Base-by-base conservation (phyloP, 1,284 basidiomycete genomes). In the Volvariella surrecta region DNA sequence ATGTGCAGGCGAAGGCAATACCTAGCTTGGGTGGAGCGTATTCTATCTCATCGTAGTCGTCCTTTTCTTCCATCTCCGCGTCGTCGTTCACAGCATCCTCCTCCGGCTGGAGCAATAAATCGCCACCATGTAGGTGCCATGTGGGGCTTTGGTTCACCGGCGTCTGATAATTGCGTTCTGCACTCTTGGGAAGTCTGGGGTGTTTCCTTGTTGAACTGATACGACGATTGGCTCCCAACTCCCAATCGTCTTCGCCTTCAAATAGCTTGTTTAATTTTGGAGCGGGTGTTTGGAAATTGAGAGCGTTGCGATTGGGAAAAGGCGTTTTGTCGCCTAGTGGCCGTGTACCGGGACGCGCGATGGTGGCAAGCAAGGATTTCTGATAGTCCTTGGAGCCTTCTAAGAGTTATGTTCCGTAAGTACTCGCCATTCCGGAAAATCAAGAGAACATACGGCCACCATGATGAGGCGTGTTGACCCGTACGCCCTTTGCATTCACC, bases 21-120 rank as follows among this genome's bases (percentile, higher is more conserved):
- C 84, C 73, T 15, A 74, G 61, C 50, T 79, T 82, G 4, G 85
- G 85, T 21, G 85, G 71, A 74, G 82, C 80, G 54, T 86, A 88
- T 57, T 89, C 86, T 31, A 88, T 68, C 56, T 88, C 85, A 50
- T 80, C 81, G 43, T 68, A 66, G 47, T 77, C 76, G 37, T 75
- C 66, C 42, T 70, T 62, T 39, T 63, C 65, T 17, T 56, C 56
- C 4, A 56, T 49, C 24, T 61, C 53, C 2, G 56, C 53, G 30
- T 66, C 65, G 7, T 4, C 34, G 34, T 35, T 8, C 18, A 7
- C 34, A 6, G 4, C 34, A 6, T 35, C 34, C 18, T 7, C 7
- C 13, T 15, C n/a, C 34, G 34, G 34, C 2, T 54, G 58, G 10
- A 69, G 46, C 4, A 65, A 63, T n/a, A 82, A 65, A 41, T 74